Base-by-base conservation (phyloP, 177 flowering plant genomes). In the Telopea speciosissima region DNA sequence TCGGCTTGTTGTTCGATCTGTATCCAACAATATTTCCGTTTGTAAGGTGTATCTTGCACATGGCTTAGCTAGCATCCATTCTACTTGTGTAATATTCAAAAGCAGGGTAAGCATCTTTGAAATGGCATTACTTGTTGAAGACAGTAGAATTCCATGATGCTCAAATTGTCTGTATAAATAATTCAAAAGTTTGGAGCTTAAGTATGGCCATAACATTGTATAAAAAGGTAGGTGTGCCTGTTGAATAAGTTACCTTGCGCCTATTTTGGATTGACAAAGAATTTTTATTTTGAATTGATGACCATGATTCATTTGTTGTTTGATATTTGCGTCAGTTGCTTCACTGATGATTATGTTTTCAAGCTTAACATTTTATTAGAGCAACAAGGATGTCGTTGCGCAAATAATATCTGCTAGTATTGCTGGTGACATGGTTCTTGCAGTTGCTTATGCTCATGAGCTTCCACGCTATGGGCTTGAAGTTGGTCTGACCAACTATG, bases 371-470 rank as follows among this genome's bases (percentile, higher is more conserved):
- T 1, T 73, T 67, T 59, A 45, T 45, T 79, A 92, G 96, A 86
- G 92, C 28, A 94, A 94, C 88, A 92, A 92, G 74, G 94, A 89
- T 72, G 83, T 92, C 11, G 72, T 69, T 75, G 93, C 96, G 0
- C 99, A 95, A 79, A 83, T 95, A 1, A 74, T 79, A 24, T 90
- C 92, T 63, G 91, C 99, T 22, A 90, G 81, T 70, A 95, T 95
- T 75, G 82, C 92, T 79, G 99, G 97, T 70, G 99, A 95, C 78
- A 64, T 82, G 54, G 17, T 49, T 49, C 54, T 49, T 49, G 54
- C 54, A 49, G 54, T 16, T 3, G 54, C 54, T 49, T 49, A 49
- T 49, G 54, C 54, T 16, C 54, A 49, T 49, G 54, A 49, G 19
- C 54, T 49, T 49, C 54, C 99, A 65, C 82, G 68, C 8, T 95